Percentiles rank a stretch among this genome's conserved stretches.
phyloP scores from a whole-genome alignment of 208 protist genomes.

The Trypanosoma melophagium region DNA sequence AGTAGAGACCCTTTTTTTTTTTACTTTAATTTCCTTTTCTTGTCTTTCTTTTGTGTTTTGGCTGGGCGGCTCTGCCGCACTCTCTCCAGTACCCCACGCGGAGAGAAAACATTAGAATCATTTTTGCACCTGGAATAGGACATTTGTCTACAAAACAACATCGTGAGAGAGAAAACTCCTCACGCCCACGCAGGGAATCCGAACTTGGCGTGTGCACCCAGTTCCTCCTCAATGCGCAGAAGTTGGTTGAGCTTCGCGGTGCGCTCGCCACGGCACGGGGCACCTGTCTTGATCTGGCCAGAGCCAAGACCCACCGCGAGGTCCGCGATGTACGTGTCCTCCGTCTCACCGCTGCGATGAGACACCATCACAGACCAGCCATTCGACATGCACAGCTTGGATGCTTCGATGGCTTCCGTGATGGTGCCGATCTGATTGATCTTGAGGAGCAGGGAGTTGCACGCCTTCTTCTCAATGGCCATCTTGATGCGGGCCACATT shows the following conservation, averaged over 20 bases:
- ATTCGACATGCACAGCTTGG: slow-evolving; percentile 77
- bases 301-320: slow-evolving; percentile 96
- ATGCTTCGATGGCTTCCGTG: slow-evolving; percentile 97
- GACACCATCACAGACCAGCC: slow-evolving; percentile 91
- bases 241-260: slow-evolving; percentile 99
- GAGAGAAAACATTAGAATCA: too few relatives aligned
- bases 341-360: slow-evolving; percentile 98
- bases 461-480: slow-evolving; percentile 89
- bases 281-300: slow-evolving; percentile 99
- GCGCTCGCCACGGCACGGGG: slow-evolving; percentile 97
- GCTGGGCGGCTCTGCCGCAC: too few relatives aligned
- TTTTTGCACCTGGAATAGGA: too few relatives aligned
- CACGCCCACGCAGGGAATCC: slow-evolving; percentile 75
- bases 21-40: too few relatives aligned
- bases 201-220: slow-evolving; percentile 74
- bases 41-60: too few relatives aligned
- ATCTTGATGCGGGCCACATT: slow-evolving; percentile 96
- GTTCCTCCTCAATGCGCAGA: slow-evolving; percentile 98
- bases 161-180: not conserved
- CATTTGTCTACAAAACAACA: not conserved
- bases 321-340: slow-evolving; percentile 99
- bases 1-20: too few relatives aligned
- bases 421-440: slow-evolving; percentile 99
- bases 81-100: too few relatives aligned
- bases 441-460: slow-evolving; percentile 98